Conservation (phyloP, 345 rosid species). For the Moricandia moricandioides region DNA sequence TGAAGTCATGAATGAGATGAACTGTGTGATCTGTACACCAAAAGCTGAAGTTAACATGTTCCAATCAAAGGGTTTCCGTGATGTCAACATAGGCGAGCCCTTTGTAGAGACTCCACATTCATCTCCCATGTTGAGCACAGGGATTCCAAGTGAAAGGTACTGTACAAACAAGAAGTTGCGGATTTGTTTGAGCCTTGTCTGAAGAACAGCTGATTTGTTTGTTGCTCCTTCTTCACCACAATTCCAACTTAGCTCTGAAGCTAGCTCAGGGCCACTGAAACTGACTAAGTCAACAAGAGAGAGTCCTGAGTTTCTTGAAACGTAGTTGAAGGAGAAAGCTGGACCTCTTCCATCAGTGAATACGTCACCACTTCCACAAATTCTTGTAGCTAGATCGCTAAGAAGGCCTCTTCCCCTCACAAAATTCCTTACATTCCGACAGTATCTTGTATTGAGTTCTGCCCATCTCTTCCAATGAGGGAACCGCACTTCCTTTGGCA, state of each 20-base stretch:
- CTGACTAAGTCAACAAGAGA: slow-evolving; percentile 87
- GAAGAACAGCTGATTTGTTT: slow-evolving; percentile 58
- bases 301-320: slow-evolving; percentile 75
- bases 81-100: slow-evolving; percentile 57
- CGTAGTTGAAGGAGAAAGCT: slow-evolving; percentile 69
- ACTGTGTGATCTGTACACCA: slow-evolving; percentile 61
- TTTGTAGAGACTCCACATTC: slow-evolving; percentile 83
- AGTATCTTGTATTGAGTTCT: slow-evolving; percentile 66
- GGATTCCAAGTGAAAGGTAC: slow-evolving; percentile 74
- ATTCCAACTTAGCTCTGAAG: slow-evolving; percentile 87
- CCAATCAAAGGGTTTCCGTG: slow-evolving; percentile 70
- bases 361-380: slow-evolving; percentile 88
- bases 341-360: slow-evolving; percentile 88
- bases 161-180: slow-evolving; percentile 76
- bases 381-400: slow-evolving; percentile 79
- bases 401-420: slow-evolving; percentile 67
- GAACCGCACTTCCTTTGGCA: slow-evolving; percentile 50
- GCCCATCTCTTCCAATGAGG: slow-evolving; percentile 97
- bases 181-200: slow-evolving; percentile 78
- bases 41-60: slow-evolving; percentile 56
- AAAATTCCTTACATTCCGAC: slow-evolving; percentile 66
- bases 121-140: slow-evolving; percentile 93
- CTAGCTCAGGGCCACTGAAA: slow-evolving; percentile 55
- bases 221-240: slow-evolving; percentile 97
- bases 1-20: slow-evolving; percentile 67